Evolutionary conservation across 2,329 filamentous ascomycete genomes (phyloP), one percentile per base, ranked within the genome.

Genomic region (Blumeriella jaapii): DNA sequence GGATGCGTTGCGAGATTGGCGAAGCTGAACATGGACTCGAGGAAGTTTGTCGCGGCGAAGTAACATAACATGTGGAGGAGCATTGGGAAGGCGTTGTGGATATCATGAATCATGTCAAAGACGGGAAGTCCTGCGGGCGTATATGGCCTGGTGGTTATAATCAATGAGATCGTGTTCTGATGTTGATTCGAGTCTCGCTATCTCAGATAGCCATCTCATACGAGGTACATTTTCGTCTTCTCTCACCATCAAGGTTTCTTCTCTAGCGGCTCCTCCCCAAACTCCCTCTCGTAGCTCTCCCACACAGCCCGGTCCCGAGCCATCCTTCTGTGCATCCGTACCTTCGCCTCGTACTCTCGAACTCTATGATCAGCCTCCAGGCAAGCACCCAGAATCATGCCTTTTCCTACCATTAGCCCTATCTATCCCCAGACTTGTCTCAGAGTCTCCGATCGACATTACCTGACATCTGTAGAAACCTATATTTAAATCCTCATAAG

Each of bases 21-120:
- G 63, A 93, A 82, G 66, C 78, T 96, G 58, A 95, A 95, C 59
- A 96, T 98, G 89, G 83, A 93, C 54, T 82, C 85, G 3, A 78
- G 82, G 56, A 70, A 81, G 42, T 95, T 95, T 55, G 66, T 68
- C 39, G 36, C 41, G 26, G 20, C 39, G 19, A 49, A 47, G 41
- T 49, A 44, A 49, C 40, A 38, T 29, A 15, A 39, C 30, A 33
- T 32, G 34, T 38, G 24, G 40, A 13, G 17, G 13, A 19, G 38
- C 29, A 46, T 42, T 34, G 31, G n/a, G 29, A 8, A 27, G 50
- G 51, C 46, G 51, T 53, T 47, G 14, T n/a, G 42, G 43, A 36
- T 39, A 18, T 41, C 44, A 20, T 15, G 42, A 40, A 31, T 33
- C 26, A 38, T 41, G 23, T 41, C 29, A 22, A 42, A 35, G 31